Evolutionary conservation across 176 grass and related monocot species (phyloP), one percentile per base, ranked within the genome.

Genomic region (Carex scoparia): DNA sequence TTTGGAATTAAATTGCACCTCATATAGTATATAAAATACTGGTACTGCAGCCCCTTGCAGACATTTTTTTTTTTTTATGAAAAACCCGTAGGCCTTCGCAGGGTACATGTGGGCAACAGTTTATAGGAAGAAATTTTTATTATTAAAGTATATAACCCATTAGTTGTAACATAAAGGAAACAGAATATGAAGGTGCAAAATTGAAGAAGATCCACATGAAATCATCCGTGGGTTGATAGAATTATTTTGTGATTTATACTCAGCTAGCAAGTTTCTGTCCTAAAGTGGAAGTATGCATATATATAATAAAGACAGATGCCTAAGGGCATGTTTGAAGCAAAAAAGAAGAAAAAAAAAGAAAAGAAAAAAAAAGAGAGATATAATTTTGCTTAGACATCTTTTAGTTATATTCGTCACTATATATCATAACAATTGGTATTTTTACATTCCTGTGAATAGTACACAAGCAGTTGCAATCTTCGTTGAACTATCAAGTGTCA

Each of bases 1-100:
- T 74, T 74, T 74, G 70, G 10, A 74, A 57, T 78, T 78, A 6
- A 78, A 78, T 31, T 57, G 14, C 51, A 78, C 49, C 28, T 53
- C 13, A 1, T 67, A 69, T 51, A 13, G 10, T 1, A 10, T 5
- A 74, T 74, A 48, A 30, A 54, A 75, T 54, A 51, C 71, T 75
- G 71, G 46, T 54, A 51, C 53, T 53, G 70, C n/a, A 28, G 42
- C 1, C 46, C 16, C 38, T 40, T 48, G n/a, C 23, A 23, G 23
- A 23, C 23, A 23, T 23, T 23, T 23, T 23, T 23, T 23, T 23
- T 23, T 23, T 23, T 23, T 23, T 23, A 23, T 23, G 23, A 23
- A 23, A 23, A 23, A 23, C 23, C 23, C 23, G 23, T 23, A 23
- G 23, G 23, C 23, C 23, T 23, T 23, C 23, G 44, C 14, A 2